phyloP scores from a whole-genome alignment of 2,329 filamentous ascomycete species.

The Cercospora sp. region DNA sequence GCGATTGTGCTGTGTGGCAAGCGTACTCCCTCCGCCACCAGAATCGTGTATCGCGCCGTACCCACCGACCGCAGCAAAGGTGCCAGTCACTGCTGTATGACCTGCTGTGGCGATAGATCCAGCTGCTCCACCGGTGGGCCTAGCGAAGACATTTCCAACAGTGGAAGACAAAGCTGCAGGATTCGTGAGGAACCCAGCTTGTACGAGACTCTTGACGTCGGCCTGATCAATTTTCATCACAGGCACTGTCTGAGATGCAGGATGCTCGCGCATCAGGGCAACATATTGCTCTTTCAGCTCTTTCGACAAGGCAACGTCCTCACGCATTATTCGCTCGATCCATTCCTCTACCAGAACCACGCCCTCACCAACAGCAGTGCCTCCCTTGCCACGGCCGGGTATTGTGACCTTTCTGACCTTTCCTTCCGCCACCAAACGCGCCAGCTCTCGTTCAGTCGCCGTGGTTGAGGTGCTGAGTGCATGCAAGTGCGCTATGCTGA shows the following conservation, averaged over 20 bases:
- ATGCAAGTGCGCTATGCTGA: constrained; percentile 66
- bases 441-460: constrained; percentile 66
- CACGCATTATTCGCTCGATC: constrained; percentile 41
- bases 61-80: constrained; percentile 68
- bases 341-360: constrained; percentile 61
- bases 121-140: constrained; percentile 40
- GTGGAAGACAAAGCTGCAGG: constrained; percentile 50
- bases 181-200: constrained; percentile 62
- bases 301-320: constrained; percentile 31
- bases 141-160: constrained; percentile 45
- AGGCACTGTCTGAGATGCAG: constrained; percentile 48
- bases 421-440: constrained; percentile 59
- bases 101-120: constrained; percentile 60
- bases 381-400: constrained; percentile 59
- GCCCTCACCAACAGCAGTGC: constrained; percentile 62
- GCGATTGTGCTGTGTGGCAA: constrained; percentile 34
- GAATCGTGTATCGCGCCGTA: constrained; percentile 63
- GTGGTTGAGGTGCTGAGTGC: constrained; percentile 64
- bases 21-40: constrained; percentile 55
- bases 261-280: constrained; percentile 53
- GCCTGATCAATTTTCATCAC: constrained; percentile 44
- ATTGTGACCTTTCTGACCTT: constrained; percentile 63
- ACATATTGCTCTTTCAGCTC: constrained; percentile 55
- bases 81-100: constrained; percentile 66
- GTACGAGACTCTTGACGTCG: constrained; percentile 61